A percentile compares a stretch with the other conserved stretches of the same genome.
Conservation (phyloP, 306 rosid genomes). For the Acacia acuminata region DNA sequence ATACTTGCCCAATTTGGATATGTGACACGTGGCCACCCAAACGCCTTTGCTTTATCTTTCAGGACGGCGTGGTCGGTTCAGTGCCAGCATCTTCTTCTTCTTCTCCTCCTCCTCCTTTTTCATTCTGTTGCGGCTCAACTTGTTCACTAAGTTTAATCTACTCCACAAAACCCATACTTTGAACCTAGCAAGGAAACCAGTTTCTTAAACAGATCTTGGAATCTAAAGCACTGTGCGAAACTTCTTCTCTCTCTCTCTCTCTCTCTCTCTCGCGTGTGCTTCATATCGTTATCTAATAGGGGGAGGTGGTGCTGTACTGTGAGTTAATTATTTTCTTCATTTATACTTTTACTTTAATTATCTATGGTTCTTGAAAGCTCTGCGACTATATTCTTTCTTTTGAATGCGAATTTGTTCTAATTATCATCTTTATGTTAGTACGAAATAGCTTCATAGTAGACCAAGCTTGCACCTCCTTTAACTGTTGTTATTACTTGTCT, state of each 20-base stretch:
- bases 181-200: not conserved
- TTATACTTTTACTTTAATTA: not conserved
- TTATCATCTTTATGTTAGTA: not conserved
- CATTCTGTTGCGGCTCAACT: slow-evolving; percentile 38
- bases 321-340: not conserved
- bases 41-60: slow-evolving; percentile 82
- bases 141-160: not conserved
- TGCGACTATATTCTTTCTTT: slow-evolving; percentile 6
- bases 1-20: slow-evolving; percentile 44
- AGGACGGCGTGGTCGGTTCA: slow-evolving; percentile 75
- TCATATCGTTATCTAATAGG: not conserved
- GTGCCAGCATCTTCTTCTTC: slow-evolving; percentile 69
- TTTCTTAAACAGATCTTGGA: slow-evolving; percentile 7
- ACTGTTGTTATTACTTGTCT: slow-evolving; percentile 18
- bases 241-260: slow-evolving; percentile 17
- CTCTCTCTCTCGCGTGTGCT: not conserved
- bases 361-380: slow-evolving; percentile 34
- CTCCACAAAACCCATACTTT: not conserved
- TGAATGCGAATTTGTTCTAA: not conserved
- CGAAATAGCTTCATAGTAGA: not conserved
- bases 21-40: slow-evolving; percentile 63
- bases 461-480: slow-evolving; percentile 21
- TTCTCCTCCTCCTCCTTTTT: slow-evolving; percentile 44
- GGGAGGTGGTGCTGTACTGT: slow-evolving; percentile 15
- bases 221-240: slow-evolving; percentile 17